Evolutionary conservation across 345 rosid genomes (phyloP).

Genomic region (Bruguiera parviflora): DNA sequence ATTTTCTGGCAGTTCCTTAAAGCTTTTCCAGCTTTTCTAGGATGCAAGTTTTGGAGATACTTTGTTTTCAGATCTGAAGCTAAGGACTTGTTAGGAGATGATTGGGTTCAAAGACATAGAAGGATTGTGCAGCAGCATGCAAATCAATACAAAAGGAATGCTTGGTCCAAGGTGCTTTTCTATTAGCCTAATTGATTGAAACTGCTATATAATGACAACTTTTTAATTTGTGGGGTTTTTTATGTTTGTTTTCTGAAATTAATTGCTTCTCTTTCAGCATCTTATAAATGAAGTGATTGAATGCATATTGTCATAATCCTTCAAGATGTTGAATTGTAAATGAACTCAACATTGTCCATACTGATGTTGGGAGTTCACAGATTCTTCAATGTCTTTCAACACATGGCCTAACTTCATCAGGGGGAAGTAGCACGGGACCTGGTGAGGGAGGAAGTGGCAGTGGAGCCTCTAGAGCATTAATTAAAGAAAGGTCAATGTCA

Average conservation of each 20-base stretch:
- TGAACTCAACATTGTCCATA: conserved; percentile 4
- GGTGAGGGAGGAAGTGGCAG: conserved; percentile 81
- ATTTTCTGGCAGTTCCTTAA: conserved; percentile 3
- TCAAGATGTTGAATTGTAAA: not conserved
- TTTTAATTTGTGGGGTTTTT: not conserved
- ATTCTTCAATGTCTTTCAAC: conserved; percentile 78
- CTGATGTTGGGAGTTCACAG: conserved; percentile 30
- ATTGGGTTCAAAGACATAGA: conserved; percentile 97
- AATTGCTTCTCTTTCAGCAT: too few species aligned
- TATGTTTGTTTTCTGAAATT: not conserved
- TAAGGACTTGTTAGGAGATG: conserved; percentile 96
- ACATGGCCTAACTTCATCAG: conserved; percentile 95
- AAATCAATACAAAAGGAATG: conserved; percentile 89
- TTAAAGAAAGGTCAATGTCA: conserved; percentile 71
- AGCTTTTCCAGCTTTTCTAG: conserved; percentile 2
- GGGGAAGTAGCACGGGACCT: conserved; percentile 67
- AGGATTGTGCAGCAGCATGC: conserved; percentile 98
- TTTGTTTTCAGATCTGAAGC: conserved; percentile 81
- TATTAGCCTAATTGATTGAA: conserved; percentile 7
- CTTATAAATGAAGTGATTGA: not conserved
- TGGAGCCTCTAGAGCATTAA: conserved; percentile 77
- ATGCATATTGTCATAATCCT: not conserved
- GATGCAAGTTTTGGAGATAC: not conserved
- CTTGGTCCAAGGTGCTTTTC: conserved; percentile 75
- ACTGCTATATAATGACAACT: not conserved